These are phyloP conservation scores for Wallacemonas sp. DNA, from an alignment of 208 protist species.

Conservation along the genomic window DNA sequence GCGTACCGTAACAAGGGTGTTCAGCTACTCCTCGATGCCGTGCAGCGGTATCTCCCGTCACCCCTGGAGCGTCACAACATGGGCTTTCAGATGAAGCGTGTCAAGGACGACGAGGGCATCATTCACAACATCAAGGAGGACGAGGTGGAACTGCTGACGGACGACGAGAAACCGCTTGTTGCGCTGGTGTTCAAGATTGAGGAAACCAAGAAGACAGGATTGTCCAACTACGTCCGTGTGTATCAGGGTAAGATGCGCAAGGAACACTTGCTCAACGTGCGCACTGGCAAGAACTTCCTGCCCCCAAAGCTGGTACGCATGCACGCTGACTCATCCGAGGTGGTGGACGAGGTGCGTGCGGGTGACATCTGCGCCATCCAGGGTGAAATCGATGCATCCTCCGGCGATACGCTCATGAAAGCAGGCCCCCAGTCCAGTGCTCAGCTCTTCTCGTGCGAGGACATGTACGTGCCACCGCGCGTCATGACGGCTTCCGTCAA, in stretches of 20 bases:
- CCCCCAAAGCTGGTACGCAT: slow-evolving; percentile 97
- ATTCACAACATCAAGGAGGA: slow-evolving; percentile 74
- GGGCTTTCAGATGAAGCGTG: slow-evolving; percentile 76
- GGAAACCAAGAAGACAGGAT: slow-evolving; percentile 94
- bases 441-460: slow-evolving; percentile 85
- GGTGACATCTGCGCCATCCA: slow-evolving; percentile 99
- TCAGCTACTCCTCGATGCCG: slow-evolving; percentile 97
- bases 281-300: slow-evolving; percentile 87
- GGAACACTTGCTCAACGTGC: slow-evolving; percentile 88
- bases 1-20: slow-evolving; percentile 99
- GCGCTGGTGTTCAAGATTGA: slow-evolving; percentile 99
- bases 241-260: slow-evolving; percentile 97
- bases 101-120: slow-evolving; percentile 88
- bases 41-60: slow-evolving; percentile 96
- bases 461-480: slow-evolving; percentile 98
- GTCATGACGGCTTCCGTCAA: slow-evolving; percentile 97
- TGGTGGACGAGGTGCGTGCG: slow-evolving; percentile 89
- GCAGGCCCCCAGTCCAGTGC: slow-evolving; percentile 55
- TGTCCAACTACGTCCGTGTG: slow-evolving; percentile 98
- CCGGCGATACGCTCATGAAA: slow-evolving; percentile 96
- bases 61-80: slow-evolving; percentile 92
- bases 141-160: slow-evolving; percentile 74
- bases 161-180: slow-evolving; percentile 93
- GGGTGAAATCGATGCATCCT: slow-evolving; percentile 96
- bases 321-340: slow-evolving; percentile 97